Base-by-base conservation (phyloP, 305 asterid species). In the Solanum hybrid region DNA sequence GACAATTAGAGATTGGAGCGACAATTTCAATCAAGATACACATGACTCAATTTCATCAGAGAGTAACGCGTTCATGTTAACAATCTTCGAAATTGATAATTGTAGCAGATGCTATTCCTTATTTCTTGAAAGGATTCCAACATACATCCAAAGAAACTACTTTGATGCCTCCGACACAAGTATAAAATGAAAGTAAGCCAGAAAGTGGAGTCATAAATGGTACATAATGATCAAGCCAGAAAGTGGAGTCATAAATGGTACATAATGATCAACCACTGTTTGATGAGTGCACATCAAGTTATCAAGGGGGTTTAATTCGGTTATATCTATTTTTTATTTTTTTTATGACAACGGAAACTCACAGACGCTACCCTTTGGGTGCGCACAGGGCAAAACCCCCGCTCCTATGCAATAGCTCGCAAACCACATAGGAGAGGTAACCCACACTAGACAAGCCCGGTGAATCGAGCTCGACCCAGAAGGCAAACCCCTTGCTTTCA, bases 61-160 rank as follows among this genome's bases (percentile, higher is more conserved):
- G 36, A 76, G 81, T 76, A 76, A 32, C 4, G 73, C n/a, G 56
- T 89, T 87, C 92, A 69, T 84, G 75, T 75, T 85, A 81, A 89
- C 31, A 31, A 80, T 90, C 34, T 38, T 14, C 34, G 7, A 78
- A 35, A 27, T 37, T 42, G 38, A 38, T n/a, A 77, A 42, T 38
- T 79, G n/a, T 79, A 76, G 85, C 46, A 90, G 7, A 79, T 14
- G 37, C 10, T 51, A 29, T 24, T 85, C 35, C 75, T 78, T 24
- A 12, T 36, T 11, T 46, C 66, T 4, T 78, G 69, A 77, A 77
- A 42, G 31, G 42, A 51, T 27, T 40, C 34, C 24, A 35, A 76
- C 34, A 76, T 51, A 29, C 75, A 84, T 1, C 87, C 87, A 84
- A 46, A 7, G 27, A 51, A 60, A 84, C n/a, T 36, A 51, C 20